Base-by-base conservation (phyloP, 768 basidiomycete species). In the Auricularia cornea region DNA sequence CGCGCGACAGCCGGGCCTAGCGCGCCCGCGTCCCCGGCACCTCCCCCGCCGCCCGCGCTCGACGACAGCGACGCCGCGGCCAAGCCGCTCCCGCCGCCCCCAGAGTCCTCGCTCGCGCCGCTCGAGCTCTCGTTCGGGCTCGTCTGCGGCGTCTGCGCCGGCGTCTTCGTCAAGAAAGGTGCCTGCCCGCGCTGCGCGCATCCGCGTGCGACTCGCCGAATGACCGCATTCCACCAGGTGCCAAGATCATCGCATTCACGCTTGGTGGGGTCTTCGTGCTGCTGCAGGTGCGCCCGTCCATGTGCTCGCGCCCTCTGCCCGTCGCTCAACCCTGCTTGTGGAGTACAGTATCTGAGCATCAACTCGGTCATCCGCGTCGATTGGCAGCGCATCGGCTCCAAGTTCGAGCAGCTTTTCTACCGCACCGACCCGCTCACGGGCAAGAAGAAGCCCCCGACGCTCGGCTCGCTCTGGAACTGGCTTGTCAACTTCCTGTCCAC, bases 111-210 rank as follows among this genome's bases (percentile, higher is more conserved):
- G 0, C 79, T 97, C n/a, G 90, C 86, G 62, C 63, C 85, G 23
- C 88, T 88, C 70, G 88, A 96, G 67, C 83, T 98, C 30, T 80
- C 86, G 0, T 98, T 98, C 71, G 96, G 96, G 12, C 91, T 93
- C 3, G 86, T 90, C 0, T 84, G 87, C 62, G 96, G 96, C 0
- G 72, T 98, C 48, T 97, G 93, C 69, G 86, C 92, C 0, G 96
- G 96, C 0, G 81, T 98, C 0, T 98, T 98, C 71, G 79, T 96
- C 68, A 98, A 97, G 77, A 98, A 96, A 74, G 95, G 96, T n/a
- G 84, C 88, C 8, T n/a, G 84, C 35, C 10, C 35, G 2, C 35
- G 35, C 35, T 38, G 35, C 35, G 35, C 35, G 2, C 35, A 38
- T 38, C 16, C 35, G 35, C 16, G 10, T 38, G 2, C 35, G 35